Base-by-base conservation (phyloP, 129 eudicot species). In the Flaveria ramosissima region DNA sequence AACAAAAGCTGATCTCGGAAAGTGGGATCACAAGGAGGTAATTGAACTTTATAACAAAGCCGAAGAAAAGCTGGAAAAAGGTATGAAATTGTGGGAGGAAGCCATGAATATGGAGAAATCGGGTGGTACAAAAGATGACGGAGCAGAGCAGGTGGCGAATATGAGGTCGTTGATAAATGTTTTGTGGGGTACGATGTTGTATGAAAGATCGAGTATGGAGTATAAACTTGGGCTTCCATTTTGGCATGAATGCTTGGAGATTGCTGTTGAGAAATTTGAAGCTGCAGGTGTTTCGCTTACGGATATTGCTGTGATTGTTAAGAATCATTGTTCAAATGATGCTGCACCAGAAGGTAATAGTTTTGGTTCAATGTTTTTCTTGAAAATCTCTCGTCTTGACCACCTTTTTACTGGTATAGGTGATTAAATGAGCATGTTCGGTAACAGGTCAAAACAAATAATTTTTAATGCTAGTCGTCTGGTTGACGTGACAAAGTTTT, bases 241-340 rank as follows among this genome's bases (percentile, higher is more conserved):
- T 12, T 95, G 99, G 99, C 92, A 91, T 11, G 99, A 95, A 59
- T 91, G 96, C 48, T 75, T 95, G 82, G 99, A 95, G 87, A 88
- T 85, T 65, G 80, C 96, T 13, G 80, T 91, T 56, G 99, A 95
- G 68, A 95, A 95, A 69, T 95, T 95, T 71, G 94, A 87, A 81
- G 82, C 75, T 51, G 94, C 99, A 0, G 99, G 99, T 36, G 89
- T 90, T 82, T 88, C 97, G 72, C 85, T 73, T 71, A 87, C 99
- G 9, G 97, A 95, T 85, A 76, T 95, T 71, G 89, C 96, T 76
- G 99, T 95, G 8, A 86, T 91, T 91, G 73, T 95, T 12, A 95
- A 95, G 90, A 91, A 95, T 69, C 99, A 95, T 65, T 89, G 92
- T 72, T 95, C 97, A 30, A 95, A 88, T 77, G 87, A 81, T 78